Evolutionary conservation across 2,329 filamentous ascomycete species (phyloP), one percentile per base, ranked within the genome.

Genomic region (Fusarium luffae): DNA sequence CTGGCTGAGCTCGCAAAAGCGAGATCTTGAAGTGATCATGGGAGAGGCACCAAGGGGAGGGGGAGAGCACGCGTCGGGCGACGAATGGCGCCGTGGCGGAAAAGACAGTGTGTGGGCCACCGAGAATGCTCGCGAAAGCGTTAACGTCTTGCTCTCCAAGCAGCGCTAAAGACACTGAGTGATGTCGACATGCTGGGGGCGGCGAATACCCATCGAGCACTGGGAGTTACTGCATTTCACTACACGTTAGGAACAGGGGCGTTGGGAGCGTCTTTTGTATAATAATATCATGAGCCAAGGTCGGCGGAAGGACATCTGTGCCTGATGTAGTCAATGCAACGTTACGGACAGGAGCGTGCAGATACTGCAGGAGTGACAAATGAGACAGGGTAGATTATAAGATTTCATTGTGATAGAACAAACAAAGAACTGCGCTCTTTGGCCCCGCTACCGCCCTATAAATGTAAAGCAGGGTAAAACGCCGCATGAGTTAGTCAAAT

Each of bases 1-100:
- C 76, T 99, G 96, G 96, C 85, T 97, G 54, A 93, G 90, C 75
- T 95, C 92, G 18, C 96, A 99, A 83, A 94, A 94, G 81, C 87
- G 94, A 50, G 95, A 98, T 78, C 84, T 98, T 37, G 94, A 97
- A 76, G 89, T 96, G 9, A 91, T 98, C 49, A 86, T 96, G 67
- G 95, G 94, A 61, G 94, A 98, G 80, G 89, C 90, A 3, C 87
- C 89, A 54, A 86, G 90, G 57, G 83, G 92, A 81, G 83, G 86
- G 37, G 84, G 85, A 47, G 86, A 89, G 68, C 82, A 86, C 66
- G 82, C 83, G 4, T 81, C 80, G 4, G 86, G 86, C 6, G 88
- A 90, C 70, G 92, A 93, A 78, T 94, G 91, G 90, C 86, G 91
- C 67, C 85, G 85, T 63, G 86, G 86, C 16, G 87, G 87, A 7